Conservation (phyloP, 2,329 filamentous ascomycete species). For the Penicillium sp. region DNA sequence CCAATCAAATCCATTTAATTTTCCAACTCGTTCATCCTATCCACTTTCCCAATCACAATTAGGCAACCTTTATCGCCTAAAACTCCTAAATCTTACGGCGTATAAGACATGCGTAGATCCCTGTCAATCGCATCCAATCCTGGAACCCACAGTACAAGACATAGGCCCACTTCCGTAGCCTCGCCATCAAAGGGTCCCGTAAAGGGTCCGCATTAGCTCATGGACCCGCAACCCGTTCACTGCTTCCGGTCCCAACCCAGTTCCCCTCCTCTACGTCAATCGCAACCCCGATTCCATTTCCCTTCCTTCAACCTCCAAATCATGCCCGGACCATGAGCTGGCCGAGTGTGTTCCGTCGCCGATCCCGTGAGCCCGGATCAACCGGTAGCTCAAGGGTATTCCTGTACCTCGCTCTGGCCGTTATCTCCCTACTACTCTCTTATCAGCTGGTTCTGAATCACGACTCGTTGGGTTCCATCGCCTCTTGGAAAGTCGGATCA, state of each 20-base stretch:
- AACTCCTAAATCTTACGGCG: not conserved
- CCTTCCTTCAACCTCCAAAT: not conserved
- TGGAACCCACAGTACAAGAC: not conserved
- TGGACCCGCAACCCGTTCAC: not conserved
- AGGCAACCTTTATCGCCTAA: not conserved
- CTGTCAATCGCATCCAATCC: not conserved
- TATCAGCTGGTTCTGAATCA: constrained; percentile 22
- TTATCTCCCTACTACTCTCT: constrained; percentile 14
- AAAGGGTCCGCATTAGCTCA: not conserved
- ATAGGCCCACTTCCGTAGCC: not conserved
- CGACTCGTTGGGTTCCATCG: constrained; percentile 3
- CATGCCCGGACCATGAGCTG: constrained; percentile 7
- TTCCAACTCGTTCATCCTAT: too few species aligned
- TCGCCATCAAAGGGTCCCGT: not conserved
- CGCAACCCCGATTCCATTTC: too few species aligned
- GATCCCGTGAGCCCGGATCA: not conserved
- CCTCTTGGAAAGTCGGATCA: not conserved
- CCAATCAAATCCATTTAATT: not conserved
- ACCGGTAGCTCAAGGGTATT: constrained; percentile 11
- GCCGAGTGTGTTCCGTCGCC: not conserved
- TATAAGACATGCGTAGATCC: not conserved
- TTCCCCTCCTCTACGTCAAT: not conserved
- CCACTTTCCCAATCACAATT: too few species aligned
- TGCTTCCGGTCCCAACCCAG: not conserved
- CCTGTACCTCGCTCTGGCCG: constrained; percentile 16